Evolutionary conservation across 345 rosid species (phyloP).

Genomic region (Brassica napus): DNA sequence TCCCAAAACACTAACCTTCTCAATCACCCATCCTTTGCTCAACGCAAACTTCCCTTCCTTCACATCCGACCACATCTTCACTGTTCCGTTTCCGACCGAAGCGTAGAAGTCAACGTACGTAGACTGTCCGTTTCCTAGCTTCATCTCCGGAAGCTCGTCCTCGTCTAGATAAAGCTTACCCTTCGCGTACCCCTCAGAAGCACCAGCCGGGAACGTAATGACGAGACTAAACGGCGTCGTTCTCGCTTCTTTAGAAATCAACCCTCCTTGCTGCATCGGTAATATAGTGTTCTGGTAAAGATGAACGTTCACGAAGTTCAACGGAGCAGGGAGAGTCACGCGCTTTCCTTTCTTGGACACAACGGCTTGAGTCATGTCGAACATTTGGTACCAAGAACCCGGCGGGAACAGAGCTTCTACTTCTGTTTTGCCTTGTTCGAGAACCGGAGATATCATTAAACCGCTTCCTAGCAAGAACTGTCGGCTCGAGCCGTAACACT

Average conservation of each 20-base stretch:
- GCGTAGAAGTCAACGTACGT: constrained; percentile 55
- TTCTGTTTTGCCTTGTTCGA: constrained; percentile 48
- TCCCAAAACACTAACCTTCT: constrained; percentile 70
- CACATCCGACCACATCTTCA: constrained; percentile 83
- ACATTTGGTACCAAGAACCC: not conserved
- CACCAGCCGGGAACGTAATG: not conserved
- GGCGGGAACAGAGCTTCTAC: not conserved
- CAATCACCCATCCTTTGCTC: constrained; percentile 69
- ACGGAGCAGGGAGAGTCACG: not conserved
- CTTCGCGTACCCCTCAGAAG: not conserved
- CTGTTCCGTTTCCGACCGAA: constrained; percentile 51
- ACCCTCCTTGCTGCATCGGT: not conserved
- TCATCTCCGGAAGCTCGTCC: not conserved
- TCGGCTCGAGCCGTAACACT: constrained; percentile 72
- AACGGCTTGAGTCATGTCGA: constrained; percentile 32
- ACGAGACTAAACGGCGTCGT: not conserved
- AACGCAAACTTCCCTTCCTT: constrained; percentile 72
- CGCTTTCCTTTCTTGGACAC: constrained; percentile 32
- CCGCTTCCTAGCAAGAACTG: constrained; percentile 89
- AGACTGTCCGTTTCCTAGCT: not conserved
- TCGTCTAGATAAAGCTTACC: not conserved
- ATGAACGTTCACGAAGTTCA: not conserved
- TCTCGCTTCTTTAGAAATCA: not conserved
- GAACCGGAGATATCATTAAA: constrained; percentile 92
- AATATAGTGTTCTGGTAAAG: not conserved